Evolutionary conservation across 768 basidiomycete genomes (phyloP), one percentile per base, ranked within the genome.

Genomic region (Phlegmacium glaucopus): DNA sequence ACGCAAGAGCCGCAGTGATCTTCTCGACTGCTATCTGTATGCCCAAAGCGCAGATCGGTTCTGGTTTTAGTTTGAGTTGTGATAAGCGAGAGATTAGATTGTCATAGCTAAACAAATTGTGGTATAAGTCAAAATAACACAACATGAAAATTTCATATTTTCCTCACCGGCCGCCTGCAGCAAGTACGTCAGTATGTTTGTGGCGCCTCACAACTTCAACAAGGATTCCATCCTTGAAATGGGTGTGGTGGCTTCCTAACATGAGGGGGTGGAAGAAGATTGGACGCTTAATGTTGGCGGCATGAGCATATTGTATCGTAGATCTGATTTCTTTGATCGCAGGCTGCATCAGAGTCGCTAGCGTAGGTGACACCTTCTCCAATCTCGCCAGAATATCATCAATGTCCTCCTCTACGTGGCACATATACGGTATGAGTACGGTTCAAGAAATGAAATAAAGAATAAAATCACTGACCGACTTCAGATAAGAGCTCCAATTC

Each of bases 21-120:
- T 85, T 87, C 61, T 92, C 87, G 4, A 92, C 67, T 4, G 83
- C 80, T 30, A 93, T 83, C 54, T 91, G 89, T 8, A 91, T 64
- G 1, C 81, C 89, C 36, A 88, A 71, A 0, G 86, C 90, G 49
- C 85, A 84, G 6, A 79, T 69, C 10, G 74, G 60, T 13, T 83
- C 82, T 3, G 64, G 50, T 44, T 78, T 77, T 17, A 76, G 64
- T 55, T 82, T 80, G 1, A 78, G 70, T 3, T 79, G 72, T 4
- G 79, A 71, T 57, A 83, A 84, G 7, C 78, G 75, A 11, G 70
- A 50, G 46, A 93, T 85, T 32, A 91, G 62, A 45, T 76, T 73
- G 60, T 92, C 88, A 50, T 91, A 92, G 41, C 90, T 90, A 45
- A 30, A 28, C 29, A 32, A 39, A 0, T 27, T 44, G 15, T 41